Conservation (phyloP, 305 asterid species). For the Fraxinus latifolia region DNA sequence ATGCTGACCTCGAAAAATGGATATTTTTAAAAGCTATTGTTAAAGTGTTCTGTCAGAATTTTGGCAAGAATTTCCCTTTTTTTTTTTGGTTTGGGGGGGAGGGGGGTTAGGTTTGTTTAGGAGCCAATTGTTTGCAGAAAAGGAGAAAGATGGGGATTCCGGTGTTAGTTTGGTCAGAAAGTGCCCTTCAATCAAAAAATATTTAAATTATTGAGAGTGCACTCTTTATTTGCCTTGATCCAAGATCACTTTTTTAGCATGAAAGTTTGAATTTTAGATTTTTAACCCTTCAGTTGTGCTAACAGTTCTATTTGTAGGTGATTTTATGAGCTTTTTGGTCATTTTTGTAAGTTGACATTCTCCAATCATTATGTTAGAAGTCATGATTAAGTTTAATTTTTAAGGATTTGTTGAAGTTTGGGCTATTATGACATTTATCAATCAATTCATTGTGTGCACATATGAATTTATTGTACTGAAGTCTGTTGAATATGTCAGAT, state of each 20-base stretch:
- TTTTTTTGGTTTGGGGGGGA: too few species aligned
- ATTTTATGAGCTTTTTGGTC: background rate
- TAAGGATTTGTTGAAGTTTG: background rate
- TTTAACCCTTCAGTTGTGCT: background rate
- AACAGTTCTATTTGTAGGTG: background rate
- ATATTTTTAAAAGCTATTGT: background rate
- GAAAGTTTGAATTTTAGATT: background rate
- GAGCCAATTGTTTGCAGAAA: background rate
- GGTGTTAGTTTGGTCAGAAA: background rate
- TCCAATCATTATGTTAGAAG: background rate
- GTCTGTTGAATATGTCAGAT: background rate
- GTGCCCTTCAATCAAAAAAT: background rate
- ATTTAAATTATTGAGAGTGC: too few species aligned
- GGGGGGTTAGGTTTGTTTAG: too few species aligned
- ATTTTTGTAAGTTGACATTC: background rate
- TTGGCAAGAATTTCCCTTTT: background rate
- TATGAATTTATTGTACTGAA: background rate
- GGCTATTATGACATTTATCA: background rate
- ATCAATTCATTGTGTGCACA: background rate
- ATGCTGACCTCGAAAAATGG: background rate
- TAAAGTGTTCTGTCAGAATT: too few species aligned
- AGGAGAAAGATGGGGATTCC: background rate
- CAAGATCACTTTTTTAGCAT: too few species aligned
- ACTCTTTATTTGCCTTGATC: too few species aligned
- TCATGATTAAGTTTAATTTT: background rate